Evolutionary conservation across 192 early-diverging fungal genomes (phyloP).

Genomic region (Ambispora gerdemannii): DNA sequence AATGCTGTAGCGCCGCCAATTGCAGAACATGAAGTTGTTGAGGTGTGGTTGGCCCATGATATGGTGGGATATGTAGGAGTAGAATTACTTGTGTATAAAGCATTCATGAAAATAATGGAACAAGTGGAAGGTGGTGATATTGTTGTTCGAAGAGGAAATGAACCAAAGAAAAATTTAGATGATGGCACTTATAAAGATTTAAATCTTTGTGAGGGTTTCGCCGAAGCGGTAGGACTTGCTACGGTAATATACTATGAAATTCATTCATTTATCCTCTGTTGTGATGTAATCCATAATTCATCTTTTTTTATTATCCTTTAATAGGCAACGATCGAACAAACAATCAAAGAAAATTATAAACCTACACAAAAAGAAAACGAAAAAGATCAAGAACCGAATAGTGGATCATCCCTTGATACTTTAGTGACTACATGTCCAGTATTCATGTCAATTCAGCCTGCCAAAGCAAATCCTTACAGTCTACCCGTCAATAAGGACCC

Average conservation of each 20-base stretch:
- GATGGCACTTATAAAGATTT: constrained; percentile 40
- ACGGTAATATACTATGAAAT: constrained; percentile 38
- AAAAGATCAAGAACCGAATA: constrained; percentile 3
- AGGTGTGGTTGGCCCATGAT: constrained; percentile 56
- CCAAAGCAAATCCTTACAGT: constrained; percentile 37
- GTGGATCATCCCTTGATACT: constrained; percentile 25
- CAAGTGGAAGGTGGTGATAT: constrained; percentile 59
- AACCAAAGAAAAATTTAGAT: constrained; percentile 30
- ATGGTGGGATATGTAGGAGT: constrained; percentile 56
- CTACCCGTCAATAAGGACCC: constrained; percentile 8
- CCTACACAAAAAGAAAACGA: constrained; percentile 29
- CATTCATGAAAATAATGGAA: constrained; percentile 57
- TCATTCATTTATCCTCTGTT: background rate
- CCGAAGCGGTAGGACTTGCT: constrained; percentile 52
- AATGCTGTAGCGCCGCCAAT: constrained; percentile 60
- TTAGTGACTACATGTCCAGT: constrained; percentile 53
- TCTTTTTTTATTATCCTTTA: background rate
- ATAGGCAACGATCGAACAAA: constrained; percentile 57
- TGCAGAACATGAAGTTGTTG: constrained; percentile 57
- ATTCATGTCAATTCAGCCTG: constrained; percentile 59
- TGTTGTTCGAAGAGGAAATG: constrained; percentile 46
- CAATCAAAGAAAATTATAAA: constrained; percentile 49
- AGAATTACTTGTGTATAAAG: constrained; percentile 51
- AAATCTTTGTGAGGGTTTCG: constrained; percentile 56
- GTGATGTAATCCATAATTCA: background rate